Base-by-base conservation (phyloP, 768 basidiomycete species). In the Tephrocybe sp. region DNA sequence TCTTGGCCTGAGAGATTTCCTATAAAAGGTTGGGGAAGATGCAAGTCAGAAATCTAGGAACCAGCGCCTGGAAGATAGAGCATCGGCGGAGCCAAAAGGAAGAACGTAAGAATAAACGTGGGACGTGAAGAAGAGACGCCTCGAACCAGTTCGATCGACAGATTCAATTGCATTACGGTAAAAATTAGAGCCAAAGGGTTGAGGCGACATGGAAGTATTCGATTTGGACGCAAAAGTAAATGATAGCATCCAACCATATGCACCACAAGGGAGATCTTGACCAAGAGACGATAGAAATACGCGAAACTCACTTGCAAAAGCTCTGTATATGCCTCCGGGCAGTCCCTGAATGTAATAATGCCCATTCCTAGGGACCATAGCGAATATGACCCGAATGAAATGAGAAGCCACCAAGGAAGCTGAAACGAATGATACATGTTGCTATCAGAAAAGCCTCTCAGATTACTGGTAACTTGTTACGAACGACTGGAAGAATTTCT, bases 371-470 rank as follows among this genome's bases (percentile, higher is more conserved):
- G 79, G 9, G 84, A 86, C 69, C 82, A 82, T 9, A 92, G 77
- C 15, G 86, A 86, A 63, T 88, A 92, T 1, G 89, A 82, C 11
- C 90, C 90, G 55, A 89, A 89, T 1, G 84, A 72, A 2, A 92
- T 84, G 11, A 92, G 77, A 8, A 89, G 60, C 88, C 88, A 91
- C 85, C 86, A 92, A 2, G 89, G 89, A 25, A 91, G 65, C 89
- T 90, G 48, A 32, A 45, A 9, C 4, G 46, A 32, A 15, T 15
- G 8, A 31, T 27, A 15, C 32, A n/a, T 15, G 32, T 7, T 5
- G 13, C 32, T n/a, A 39, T 39, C 28, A 31, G 21, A 3, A 21
- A 7, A 19, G 24, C 30, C 12, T 43, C 24, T 47, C 32, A 16
- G 16, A 1, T 5, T 0, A 42, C 46, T n/a, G 31, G 18, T 16